Base-by-base conservation (phyloP, 1,139 yeast genomes). In the Yamadazyma triangularis region DNA sequence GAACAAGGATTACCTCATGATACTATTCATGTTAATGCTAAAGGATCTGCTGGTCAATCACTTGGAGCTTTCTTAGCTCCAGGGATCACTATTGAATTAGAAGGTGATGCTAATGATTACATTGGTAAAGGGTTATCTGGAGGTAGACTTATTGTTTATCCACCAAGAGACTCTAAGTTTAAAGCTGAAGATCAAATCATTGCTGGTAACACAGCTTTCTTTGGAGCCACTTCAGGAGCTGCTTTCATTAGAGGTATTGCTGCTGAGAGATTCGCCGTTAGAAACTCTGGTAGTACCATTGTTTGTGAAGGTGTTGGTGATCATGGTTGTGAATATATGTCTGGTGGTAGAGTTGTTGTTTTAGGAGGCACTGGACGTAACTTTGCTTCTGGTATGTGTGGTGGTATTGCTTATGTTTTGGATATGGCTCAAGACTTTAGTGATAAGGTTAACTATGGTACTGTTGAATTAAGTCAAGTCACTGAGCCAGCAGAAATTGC, bases 331-430 rank as follows among this genome's bases (percentile, higher is more conserved):
- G 98, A 91, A 63, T 91, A 91, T 68, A 91, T 91, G 98, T 88
- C 97, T 50, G 97, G 98, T 59, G 98, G 98, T 58, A 79, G 97
- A 51, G 95, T 91, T 39, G 86, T 91, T 54, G 87, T 91, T 32
- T 74, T 91, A 47, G 96, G 97, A 30, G 64, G 79, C 34, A 85
- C 95, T 51, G 97, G 96, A 39, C 79, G 97, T 46, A 84, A 88
- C 68, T 91, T 91, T 59, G 97, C 96, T 27, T 96, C 98, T 34
- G 98, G 98, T 71, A 93, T 93, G 86, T 89, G 96, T 50, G 98
- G 98, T 63, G 98, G 98, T 77, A 91, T 91, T 58, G 95, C 96
- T 20, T 91, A 91, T 55, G 96, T 93, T 38, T 72, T 89, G 50
- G 95, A 89, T 51, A 85, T 91, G 73, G 96, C 93, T 32, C 96